Evolutionary conservation across 2,329 filamentous ascomycete genomes (phyloP).

Genomic region (Metarhizium sp.): DNA sequence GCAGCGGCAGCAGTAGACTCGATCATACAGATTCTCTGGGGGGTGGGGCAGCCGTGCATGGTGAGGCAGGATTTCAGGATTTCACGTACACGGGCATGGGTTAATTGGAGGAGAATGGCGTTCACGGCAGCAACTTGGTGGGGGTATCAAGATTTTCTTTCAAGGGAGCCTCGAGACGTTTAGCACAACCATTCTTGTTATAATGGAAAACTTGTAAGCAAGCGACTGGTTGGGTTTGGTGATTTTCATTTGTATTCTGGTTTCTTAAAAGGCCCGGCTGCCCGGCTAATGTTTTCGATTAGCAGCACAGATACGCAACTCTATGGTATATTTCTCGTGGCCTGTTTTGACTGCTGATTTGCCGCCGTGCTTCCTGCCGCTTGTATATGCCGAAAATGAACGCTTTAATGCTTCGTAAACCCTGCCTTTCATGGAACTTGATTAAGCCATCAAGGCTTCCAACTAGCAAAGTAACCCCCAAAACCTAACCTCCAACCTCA

Average conservation of each 20-base stretch:
- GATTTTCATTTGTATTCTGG: background rate
- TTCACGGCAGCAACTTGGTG: background rate
- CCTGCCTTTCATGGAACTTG: too few species aligned
- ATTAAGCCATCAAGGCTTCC: background rate
- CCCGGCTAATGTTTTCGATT: background rate
- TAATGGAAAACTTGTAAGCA: background rate
- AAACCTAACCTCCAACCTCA: background rate
- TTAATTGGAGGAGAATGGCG: background rate
- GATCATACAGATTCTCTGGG: background rate
- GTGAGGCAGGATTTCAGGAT: background rate
- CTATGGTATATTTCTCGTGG: background rate
- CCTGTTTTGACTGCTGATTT: background rate
- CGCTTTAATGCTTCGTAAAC: background rate
- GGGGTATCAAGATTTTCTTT: background rate
- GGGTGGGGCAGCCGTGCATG: background rate
- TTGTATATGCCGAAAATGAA: background rate
- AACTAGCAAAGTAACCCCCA: background rate
- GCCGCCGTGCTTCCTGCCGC: too few species aligned
- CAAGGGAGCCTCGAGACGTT: background rate
- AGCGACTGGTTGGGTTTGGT: background rate
- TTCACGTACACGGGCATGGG: background rate
- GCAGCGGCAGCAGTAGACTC: background rate
- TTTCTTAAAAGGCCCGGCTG: background rate
- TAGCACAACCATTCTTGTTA: background rate
- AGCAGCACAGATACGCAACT: background rate